These are phyloP conservation scores for Inga laurina DNA, from an alignment of 306 rosid genomes.

Conservation along the genomic window DNA sequence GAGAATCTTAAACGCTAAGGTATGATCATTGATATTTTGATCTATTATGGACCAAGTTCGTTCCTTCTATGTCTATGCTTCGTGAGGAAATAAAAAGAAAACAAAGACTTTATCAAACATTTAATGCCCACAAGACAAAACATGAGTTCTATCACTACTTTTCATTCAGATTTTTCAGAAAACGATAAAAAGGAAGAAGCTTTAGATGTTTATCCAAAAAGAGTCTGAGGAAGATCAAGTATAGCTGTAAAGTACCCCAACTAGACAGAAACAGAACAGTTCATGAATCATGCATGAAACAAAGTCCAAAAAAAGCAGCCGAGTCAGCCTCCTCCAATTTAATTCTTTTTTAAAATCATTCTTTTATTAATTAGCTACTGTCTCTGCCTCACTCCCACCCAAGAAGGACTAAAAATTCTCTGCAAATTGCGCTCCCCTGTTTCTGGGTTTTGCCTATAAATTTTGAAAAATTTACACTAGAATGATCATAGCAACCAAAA, in stretches of 20 bases:
- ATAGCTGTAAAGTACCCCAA: background rate
- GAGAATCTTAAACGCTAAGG: background rate
- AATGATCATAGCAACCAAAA: background rate
- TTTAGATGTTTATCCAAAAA: background rate
- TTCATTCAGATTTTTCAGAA: background rate
- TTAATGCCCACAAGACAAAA: background rate
- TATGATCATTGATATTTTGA: background rate
- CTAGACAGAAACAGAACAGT: background rate
- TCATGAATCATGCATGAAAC: background rate
- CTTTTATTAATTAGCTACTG: background rate
- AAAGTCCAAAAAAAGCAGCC: background rate
- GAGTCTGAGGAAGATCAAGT: background rate
- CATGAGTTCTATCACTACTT: background rate
- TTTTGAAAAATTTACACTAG: background rate
- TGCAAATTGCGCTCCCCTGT: background rate
- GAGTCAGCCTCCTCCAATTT: background rate
- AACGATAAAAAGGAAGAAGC: background rate
- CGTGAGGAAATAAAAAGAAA: background rate
- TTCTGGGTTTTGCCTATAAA: constrained; percentile 22
- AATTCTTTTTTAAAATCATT: background rate
- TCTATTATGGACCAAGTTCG: background rate
- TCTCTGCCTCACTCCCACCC: background rate
- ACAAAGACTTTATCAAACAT: background rate
- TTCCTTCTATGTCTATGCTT: background rate
- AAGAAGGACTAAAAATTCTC: background rate